phyloP scores from a whole-genome alignment of 805 yeast genomes.

The Metschnikowia drakensbergensis region DNA sequence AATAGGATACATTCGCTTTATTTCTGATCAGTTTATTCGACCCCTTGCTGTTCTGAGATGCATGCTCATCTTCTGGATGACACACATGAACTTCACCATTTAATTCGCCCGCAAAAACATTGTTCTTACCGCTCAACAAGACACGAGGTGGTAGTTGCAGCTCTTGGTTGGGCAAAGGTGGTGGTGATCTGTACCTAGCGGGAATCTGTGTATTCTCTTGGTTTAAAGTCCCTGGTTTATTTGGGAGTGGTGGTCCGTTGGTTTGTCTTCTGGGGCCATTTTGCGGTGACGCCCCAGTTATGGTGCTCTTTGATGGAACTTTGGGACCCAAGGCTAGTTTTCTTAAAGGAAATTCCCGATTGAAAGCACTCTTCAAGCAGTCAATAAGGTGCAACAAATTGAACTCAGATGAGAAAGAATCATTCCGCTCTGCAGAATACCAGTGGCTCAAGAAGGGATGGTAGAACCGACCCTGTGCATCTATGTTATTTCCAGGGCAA shows the following conservation, averaged over 20 bases:
- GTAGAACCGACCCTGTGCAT: constrained; percentile 65
- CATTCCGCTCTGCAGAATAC: constrained; percentile 25
- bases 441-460: constrained; percentile 66
- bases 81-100: background rate
- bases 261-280: constrained; percentile 9
- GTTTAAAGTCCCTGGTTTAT: constrained; percentile 23
- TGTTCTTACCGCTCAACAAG: background rate
- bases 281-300: constrained; percentile 31
- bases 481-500: constrained; percentile 62
- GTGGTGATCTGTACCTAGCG: constrained; percentile 11
- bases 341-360: constrained; percentile 22
- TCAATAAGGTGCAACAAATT: constrained; percentile 31
- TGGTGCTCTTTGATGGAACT: constrained; percentile 24
- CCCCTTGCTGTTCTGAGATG: no score
- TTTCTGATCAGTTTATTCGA: background rate
- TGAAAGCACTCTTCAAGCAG: constrained; percentile 34
- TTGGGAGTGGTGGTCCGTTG: constrained; percentile 27
- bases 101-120: background rate
- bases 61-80: background rate
- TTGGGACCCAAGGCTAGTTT: constrained; percentile 33
- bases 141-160: background rate
- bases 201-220: constrained; percentile 14
- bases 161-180: constrained; percentile 10
- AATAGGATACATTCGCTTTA: background rate
- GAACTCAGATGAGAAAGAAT: constrained; percentile 12